A percentile compares a stretch with the other conserved stretches of the same genome.
Evolutionary conservation across 179 eudicot species (phyloP).

Genomic region (Silene coronaria): DNA sequence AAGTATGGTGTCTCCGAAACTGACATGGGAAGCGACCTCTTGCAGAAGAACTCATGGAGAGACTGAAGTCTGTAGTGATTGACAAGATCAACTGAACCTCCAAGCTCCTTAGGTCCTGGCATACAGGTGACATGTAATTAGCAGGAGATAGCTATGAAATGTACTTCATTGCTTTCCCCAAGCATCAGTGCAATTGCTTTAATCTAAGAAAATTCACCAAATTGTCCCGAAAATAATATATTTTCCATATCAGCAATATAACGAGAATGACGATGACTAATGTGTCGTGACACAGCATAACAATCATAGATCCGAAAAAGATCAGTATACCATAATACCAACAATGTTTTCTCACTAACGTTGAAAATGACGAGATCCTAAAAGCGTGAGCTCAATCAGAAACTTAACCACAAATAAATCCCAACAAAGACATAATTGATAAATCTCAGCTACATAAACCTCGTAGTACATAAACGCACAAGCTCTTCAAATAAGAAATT

Average conservation of each 20-base stretch:
- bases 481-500: not conserved
- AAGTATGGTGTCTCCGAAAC: slow-evolving; percentile 65
- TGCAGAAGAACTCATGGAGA: slow-evolving; percentile 70
- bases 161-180: not conserved
- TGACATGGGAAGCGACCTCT: slow-evolving; percentile 57
- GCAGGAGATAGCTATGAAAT: not conserved
- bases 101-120: slow-evolving; percentile 44
- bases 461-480: not conserved
- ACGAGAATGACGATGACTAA: not conserved
- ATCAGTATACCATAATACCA: not conserved
- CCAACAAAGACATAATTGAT: not conserved
- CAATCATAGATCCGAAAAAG: too few species aligned
- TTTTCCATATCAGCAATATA: not conserved
- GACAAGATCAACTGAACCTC: slow-evolving; percentile 71
- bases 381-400: not conserved
- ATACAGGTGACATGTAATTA: not conserved
- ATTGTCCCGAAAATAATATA: not conserved
- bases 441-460: not conserved
- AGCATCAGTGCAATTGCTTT: too few species aligned
- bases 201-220: not conserved
- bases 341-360: not conserved
- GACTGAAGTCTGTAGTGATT: slow-evolving; percentile 59
- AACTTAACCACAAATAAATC: not conserved
- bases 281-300: not conserved
- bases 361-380: not conserved